Base-by-base conservation (phyloP, 345 rosid genomes). In the Rhodamnia rubescens region DNA sequence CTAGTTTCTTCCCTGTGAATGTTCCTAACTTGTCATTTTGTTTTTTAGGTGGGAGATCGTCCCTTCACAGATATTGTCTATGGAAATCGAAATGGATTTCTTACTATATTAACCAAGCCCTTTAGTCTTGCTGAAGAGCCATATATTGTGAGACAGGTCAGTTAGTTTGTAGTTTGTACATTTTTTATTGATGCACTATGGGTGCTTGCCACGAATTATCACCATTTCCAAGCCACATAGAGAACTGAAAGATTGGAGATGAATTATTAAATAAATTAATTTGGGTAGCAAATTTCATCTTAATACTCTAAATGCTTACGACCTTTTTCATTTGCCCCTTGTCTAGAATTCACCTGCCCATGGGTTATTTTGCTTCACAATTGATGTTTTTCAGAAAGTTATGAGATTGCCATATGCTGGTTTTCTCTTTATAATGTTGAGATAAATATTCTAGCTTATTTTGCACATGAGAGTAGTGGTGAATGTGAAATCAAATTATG, bases 71-170 rank as follows among this genome's bases (percentile, higher is more conserved):
- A 96, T 85, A 88, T 95, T 36, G 98, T 95, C 74, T 98, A 84
- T 82, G 99, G 99, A 53, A 98, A 94, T 85, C 92, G 96, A 87
- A 96, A 95, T 86, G 97, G 97, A 40, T 94, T 93, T 90, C 87
- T 96, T 80, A 98, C 99, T 7, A 86, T 96, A 56, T 88, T 97
- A 81, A 94, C 96, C 12, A 94, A 91, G 87, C 99, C 99, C 13
- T 84, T 98, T 81, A 94, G 95, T 90, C 92, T 91, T 83, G 87
- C 91, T 52, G 94, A 94, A 90, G 99, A 98, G 90, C 99, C 98
- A 81, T 95, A 93, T 90, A 92, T 98, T 82, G 99, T 96, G 89
- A 92, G 94, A 89, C 99, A 94, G 99, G 98, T 97, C 83, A 32
- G 94, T 91, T 78, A 87, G 78, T 69, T 53, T 81, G n/a, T 57